Conservation (phyloP, 768 basidiomycete species). For the Candolleomyces eurysporus region DNA sequence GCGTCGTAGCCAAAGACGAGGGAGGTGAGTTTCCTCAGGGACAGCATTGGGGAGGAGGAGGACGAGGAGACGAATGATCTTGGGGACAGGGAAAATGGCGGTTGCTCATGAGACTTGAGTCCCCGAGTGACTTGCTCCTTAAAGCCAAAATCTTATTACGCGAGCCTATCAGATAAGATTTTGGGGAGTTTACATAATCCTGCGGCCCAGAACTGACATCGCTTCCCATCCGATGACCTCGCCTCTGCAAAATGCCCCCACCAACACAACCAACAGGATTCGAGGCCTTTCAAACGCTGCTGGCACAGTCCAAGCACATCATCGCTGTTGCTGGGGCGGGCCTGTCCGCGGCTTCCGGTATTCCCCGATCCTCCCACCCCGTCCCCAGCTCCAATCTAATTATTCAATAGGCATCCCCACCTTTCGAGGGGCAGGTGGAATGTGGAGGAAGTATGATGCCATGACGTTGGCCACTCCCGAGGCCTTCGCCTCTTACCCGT, state of each 20-base stretch:
- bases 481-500: conserved; percentile 47
- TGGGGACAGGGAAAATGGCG: conserved; percentile 7
- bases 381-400: conserved; percentile 1
- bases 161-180: conserved; percentile 29
- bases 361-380: conserved; percentile 12
- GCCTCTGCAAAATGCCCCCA: background rate
- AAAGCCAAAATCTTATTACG: background rate
- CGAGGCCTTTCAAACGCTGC: conserved; percentile 26
- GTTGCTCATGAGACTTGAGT: conserved; percentile 3
- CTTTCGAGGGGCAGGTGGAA: conserved; percentile 49
- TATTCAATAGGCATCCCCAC: conserved; percentile 38
- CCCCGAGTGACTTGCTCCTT: background rate
- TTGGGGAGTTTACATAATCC: conserved; percentile 15
- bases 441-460: conserved; percentile 52
- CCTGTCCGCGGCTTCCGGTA: conserved; percentile 64
- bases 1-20: conserved; percentile 39
- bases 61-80: conserved; percentile 11
- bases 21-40: conserved; percentile 36
- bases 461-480: conserved; percentile 52
- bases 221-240: background rate
- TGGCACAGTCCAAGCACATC: conserved; percentile 30
- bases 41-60: conserved; percentile 32
- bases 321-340: conserved; percentile 53
- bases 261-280: conserved; percentile 26
- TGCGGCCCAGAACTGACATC: background rate